Evolutionary conservation across 805 yeast species (phyloP).

Genomic region (Schizosaccharomyces lindneri): DNA sequence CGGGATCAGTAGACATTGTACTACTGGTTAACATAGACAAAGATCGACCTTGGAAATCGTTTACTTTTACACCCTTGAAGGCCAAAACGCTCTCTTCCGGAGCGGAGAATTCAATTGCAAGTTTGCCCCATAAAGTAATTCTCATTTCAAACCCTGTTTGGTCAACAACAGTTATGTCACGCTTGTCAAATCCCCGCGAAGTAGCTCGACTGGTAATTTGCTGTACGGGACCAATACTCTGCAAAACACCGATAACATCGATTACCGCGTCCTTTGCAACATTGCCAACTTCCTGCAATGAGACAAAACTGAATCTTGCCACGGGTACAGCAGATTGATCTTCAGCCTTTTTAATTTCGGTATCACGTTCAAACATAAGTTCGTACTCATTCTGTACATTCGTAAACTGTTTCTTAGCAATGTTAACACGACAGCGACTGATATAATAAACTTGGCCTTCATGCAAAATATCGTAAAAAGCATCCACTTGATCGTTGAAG

Average conservation of each 20-base stretch:
- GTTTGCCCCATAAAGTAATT: conserved; percentile 75
- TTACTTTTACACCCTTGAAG: conserved; percentile 67
- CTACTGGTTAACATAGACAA: conserved; percentile 63
- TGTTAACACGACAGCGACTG: conserved; percentile 54
- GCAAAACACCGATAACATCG: conserved; percentile 73
- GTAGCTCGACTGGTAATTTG: conserved; percentile 68
- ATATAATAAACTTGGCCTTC: conserved; percentile 79
- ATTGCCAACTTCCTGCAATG: conserved; percentile 38
- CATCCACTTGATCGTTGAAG: conserved; percentile 66
- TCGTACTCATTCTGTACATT: conserved; percentile 74
- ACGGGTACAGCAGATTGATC: conserved; percentile 43
- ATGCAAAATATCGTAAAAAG: conserved; percentile 45
- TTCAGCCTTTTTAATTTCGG: conserved; percentile 48
- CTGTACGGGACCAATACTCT: conserved; percentile 46
- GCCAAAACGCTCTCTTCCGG: conserved; percentile 63
- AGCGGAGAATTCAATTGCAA: conserved; percentile 51
- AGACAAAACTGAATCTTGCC: conserved; percentile 49
- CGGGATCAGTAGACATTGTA: conserved; percentile 57
- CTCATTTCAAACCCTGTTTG: conserved; percentile 50
- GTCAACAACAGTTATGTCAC: conserved; percentile 72
- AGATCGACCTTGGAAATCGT: conserved; percentile 70
- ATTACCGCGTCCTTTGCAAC: conserved; percentile 46
- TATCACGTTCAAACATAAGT: conserved; percentile 53
- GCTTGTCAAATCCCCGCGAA: conserved; percentile 76
- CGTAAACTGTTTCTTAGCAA: conserved; percentile 68